Percentiles rank a stretch among this genome's conserved stretches.
Evolutionary conservation across 495 filamentous ascomycete species (phyloP).

Genomic region (Penicillium soppii): DNA sequence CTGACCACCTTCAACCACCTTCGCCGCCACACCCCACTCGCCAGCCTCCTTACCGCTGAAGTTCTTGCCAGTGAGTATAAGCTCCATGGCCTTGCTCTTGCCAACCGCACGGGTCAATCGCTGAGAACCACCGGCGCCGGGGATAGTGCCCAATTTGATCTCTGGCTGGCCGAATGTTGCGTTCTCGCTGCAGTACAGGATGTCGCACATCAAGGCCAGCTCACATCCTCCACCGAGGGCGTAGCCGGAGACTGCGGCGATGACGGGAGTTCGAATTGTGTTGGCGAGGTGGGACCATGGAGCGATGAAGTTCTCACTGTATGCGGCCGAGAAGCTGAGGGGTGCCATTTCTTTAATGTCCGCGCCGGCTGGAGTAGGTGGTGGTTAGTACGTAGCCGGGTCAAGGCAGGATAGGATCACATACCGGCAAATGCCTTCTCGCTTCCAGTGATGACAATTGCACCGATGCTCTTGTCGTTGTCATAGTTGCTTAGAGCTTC

Average conservation of each 20-base stretch:
- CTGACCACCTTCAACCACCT: conserved; percentile 70
- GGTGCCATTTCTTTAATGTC: conserved; percentile 99
- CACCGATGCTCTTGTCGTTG: conserved; percentile 62
- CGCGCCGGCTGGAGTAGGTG: conserved; percentile 64
- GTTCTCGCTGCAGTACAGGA: conserved; percentile 79
- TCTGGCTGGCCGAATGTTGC: conserved; percentile 96
- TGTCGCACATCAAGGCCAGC: conserved; percentile 95
- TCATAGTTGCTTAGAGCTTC: conserved; percentile 73
- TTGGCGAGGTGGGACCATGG: conserved; percentile 83
- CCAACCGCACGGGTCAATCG: conserved; percentile 84
- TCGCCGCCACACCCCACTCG: conserved; percentile 86
- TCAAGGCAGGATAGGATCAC: background rate
- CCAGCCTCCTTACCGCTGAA: conserved; percentile 80
- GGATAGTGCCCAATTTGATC: conserved; percentile 89
- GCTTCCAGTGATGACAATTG: conserved; percentile 84
- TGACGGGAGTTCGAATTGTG: conserved; percentile 82
- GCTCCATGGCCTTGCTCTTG: conserved; percentile 89
- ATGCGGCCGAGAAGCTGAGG: conserved; percentile 81
- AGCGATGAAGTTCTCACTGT: conserved; percentile 87
- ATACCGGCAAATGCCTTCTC: conserved; percentile 80
- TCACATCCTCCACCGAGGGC: conserved; percentile 95
- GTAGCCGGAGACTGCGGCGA: conserved; percentile 91
- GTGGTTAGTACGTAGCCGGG: background rate
- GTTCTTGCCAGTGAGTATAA: conserved; percentile 82
- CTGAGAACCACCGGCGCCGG: conserved; percentile 89